phyloP scores from a whole-genome alignment of 2,329 filamentous ascomycete species.

The Neurospora sp. region DNA sequence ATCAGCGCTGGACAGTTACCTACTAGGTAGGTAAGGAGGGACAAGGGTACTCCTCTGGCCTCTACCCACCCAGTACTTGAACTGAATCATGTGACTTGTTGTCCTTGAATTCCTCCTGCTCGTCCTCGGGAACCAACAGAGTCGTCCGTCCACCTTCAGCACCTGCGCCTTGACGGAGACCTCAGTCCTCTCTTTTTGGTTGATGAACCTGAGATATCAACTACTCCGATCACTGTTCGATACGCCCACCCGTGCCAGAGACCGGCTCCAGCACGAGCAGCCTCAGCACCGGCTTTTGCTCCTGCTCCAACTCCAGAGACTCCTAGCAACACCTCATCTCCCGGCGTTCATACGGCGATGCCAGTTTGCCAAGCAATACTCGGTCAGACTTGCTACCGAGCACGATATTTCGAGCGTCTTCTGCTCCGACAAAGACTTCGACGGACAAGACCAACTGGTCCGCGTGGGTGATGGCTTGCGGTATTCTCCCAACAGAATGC shows the following conservation, averaged over 20 bases:
- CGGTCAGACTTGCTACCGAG: constrained; percentile 37
- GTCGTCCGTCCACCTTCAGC: not conserved
- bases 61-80: not conserved
- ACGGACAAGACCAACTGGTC: constrained; percentile 28
- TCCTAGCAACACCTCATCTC: not conserved
- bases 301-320: not conserved
- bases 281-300: not conserved
- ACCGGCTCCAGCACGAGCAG: not conserved
- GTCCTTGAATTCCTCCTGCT: not conserved
- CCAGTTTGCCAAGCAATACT: not conserved
- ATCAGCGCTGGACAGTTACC: not conserved
- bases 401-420: constrained; percentile 69
- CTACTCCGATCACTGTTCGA: not conserved
- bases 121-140: not conserved
- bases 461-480: constrained; percentile 3
- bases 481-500: constrained; percentile 12
- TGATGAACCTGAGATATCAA: not conserved
- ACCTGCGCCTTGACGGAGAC: not conserved
- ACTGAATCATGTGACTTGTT: not conserved
- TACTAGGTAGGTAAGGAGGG: not conserved
- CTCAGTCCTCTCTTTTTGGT: not conserved
- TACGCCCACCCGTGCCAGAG: not conserved
- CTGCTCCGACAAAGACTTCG: constrained; percentile 82
- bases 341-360: not conserved
- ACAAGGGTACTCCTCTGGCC: not conserved